Evolutionary conservation across 495 filamentous ascomycete species (phyloP).

Genomic region (Xeromyces bisporus): DNA sequence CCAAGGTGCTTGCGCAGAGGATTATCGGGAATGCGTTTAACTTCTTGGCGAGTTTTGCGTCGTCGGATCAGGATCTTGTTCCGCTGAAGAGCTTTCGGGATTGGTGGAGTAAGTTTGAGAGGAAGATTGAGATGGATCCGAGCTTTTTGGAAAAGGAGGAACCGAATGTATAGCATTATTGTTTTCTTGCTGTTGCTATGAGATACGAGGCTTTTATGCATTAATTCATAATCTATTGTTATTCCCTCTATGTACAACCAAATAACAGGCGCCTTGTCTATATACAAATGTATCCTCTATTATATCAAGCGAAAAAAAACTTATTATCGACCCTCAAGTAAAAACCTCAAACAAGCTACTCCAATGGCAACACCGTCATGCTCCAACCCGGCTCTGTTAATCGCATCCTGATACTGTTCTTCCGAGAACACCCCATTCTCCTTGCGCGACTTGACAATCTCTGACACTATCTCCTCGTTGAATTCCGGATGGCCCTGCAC

Average conservation of each 20-base stretch:
- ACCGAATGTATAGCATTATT: constrained; percentile 8
- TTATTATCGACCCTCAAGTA: too few relatives aligned
- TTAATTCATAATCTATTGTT: too few relatives aligned
- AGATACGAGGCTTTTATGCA: too few relatives aligned
- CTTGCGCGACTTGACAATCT: constrained; percentile 46
- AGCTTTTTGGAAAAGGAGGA: constrained; percentile 74
- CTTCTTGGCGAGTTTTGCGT: constrained; percentile 77
- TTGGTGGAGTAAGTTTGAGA: constrained; percentile 97
- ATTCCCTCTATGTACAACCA: too few relatives aligned
- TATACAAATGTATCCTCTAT: too few relatives aligned
- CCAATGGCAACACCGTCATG: constrained; percentile 66
- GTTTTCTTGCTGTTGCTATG: constrained; percentile 4
- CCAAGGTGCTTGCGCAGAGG: constrained; percentile 67
- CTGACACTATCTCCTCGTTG: constrained; percentile 51
- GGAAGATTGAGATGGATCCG: constrained; percentile 68
- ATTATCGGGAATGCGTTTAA: constrained; percentile 98
- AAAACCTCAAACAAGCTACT: constrained; percentile 53
- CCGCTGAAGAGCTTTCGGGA: constrained; percentile 82
- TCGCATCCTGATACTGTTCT: constrained; percentile 44
- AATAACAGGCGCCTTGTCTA: too few relatives aligned
- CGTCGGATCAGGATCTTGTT: constrained; percentile 55
- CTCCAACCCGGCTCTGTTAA: constrained; percentile 41
- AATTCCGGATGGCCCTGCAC: constrained; percentile 93
- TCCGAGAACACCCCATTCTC: constrained; percentile 47
- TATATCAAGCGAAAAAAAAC: too few relatives aligned